Evolutionary conservation across 2,329 filamentous ascomycete species (phyloP).

Genomic region (Mycosphaerella arachidis): DNA sequence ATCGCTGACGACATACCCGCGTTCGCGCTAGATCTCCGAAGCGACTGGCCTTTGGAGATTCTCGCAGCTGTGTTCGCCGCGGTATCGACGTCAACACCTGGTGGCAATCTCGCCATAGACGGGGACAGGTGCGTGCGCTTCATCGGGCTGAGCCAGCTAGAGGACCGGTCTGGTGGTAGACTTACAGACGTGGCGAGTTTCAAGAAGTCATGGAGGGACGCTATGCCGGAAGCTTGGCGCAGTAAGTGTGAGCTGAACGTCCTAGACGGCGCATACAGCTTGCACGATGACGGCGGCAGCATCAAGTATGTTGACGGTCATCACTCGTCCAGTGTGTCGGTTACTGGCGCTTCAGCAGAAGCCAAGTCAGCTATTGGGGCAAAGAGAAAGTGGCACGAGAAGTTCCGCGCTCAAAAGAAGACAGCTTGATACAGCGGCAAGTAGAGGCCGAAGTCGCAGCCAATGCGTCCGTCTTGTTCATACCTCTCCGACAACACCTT

Average conservation of each 20-base stretch:
- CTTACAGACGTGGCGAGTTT: constrained; percentile 28
- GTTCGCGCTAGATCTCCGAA: constrained; percentile 20
- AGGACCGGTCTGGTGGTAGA: constrained; percentile 19
- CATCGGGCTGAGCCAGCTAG: constrained; percentile 24
- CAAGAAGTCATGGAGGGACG: constrained; percentile 36
- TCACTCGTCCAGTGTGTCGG: background rate
- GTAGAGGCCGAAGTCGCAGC: background rate
- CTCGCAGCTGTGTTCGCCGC: constrained; percentile 34
- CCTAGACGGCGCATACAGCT: constrained; percentile 24
- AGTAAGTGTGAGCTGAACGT: constrained; percentile 22
- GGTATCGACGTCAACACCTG: constrained; percentile 15
- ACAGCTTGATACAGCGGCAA: constrained; percentile 7
- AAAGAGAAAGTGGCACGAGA: constrained; percentile 39
- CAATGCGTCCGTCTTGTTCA: no score
- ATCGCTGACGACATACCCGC: constrained; percentile 21
- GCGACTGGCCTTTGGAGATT: constrained; percentile 36
- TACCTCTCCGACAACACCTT: no score
- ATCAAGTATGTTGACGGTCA: constrained; percentile 19
- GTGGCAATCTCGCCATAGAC: constrained; percentile 28
- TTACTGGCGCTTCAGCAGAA: constrained; percentile 11
- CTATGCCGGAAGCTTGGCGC: constrained; percentile 33
- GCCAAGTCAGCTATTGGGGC: constrained; percentile 25
- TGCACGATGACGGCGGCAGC: constrained; percentile 18
- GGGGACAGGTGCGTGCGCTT: constrained; percentile 18
- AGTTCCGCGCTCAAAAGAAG: constrained; percentile 33